phyloP scores from a whole-genome alignment of 148 eudicot species.

The Chenopodium berlandieri region DNA sequence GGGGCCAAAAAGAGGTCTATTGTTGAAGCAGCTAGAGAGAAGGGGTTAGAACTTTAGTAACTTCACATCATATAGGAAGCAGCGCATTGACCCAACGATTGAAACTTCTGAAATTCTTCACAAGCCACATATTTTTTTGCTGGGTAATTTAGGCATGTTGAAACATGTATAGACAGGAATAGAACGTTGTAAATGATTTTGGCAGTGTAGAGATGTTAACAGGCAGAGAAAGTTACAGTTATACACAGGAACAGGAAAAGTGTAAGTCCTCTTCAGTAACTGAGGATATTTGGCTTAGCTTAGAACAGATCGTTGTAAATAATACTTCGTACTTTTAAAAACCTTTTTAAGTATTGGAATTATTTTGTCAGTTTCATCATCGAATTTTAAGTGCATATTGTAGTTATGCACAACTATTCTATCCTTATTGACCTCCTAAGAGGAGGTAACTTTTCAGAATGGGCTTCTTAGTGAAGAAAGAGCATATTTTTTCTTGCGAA shows the following conservation, averaged over 20 bases:
- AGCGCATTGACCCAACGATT: neutral
- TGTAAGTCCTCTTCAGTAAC: neutral
- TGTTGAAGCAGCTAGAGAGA: conserved; percentile 48
- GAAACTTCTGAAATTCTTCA: neutral
- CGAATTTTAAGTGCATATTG: neutral
- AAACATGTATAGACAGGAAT: conserved; percentile 17
- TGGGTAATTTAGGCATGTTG: conserved; percentile 7
- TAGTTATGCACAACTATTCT: too few relatives aligned
- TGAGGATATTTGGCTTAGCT: neutral
- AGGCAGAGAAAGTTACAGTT: neutral
- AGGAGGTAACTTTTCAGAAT: too few relatives aligned
- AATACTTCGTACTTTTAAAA: neutral
- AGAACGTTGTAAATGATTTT: conserved; percentile 22
- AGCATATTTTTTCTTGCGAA: too few relatives aligned
- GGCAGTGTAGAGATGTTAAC: conserved; percentile 17
- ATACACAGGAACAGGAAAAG: conserved; percentile 10
- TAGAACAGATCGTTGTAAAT: conserved; percentile 14
- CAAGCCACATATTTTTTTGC: conserved; percentile 2
- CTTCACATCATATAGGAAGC: neutral
- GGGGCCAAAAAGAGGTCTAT: conserved; percentile 29
- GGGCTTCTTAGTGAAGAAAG: too few relatives aligned
- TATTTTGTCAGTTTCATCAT: neutral
- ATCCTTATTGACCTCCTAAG: too few relatives aligned
- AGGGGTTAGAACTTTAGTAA: conserved; percentile 41
- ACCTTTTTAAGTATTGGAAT: neutral